phyloP scores from a whole-genome alignment of 768 basidiomycete species.

The Pleurotus citrinopileatus region DNA sequence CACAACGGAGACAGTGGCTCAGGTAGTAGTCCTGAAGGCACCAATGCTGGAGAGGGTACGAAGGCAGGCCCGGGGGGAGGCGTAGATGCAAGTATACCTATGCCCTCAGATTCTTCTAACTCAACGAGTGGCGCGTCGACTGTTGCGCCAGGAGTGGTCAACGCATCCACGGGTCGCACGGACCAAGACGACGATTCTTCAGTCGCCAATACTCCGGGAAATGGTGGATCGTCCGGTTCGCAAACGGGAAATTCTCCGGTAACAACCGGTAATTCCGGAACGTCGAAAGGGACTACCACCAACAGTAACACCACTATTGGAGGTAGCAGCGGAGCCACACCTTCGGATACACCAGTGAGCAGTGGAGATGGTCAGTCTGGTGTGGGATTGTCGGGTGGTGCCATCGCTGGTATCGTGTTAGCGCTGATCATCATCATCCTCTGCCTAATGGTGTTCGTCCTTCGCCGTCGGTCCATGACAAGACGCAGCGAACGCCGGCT shows the following conservation, averaged over 20 bases:
- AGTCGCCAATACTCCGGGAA: not conserved
- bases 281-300: conserved; percentile 2
- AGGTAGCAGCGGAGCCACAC: conserved; percentile 12
- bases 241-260: not conserved
- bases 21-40: not conserved
- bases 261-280: not conserved
- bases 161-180: not conserved
- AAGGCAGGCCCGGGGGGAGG: not conserved
- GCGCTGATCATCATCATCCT: conserved; percentile 26
- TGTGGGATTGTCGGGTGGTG: conserved; percentile 37
- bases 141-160: not conserved
- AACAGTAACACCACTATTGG: conserved; percentile 1
- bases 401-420: conserved; percentile 44
- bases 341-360: conserved; percentile 12
- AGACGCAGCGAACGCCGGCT: conserved; percentile 40
- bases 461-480: conserved; percentile 43
- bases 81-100: not conserved
- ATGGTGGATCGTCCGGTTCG: not conserved
- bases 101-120: not conserved
- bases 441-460: conserved; percentile 33
- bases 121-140: conserved; percentile 9
- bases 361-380: conserved; percentile 12
- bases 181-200: not conserved
- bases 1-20: not conserved
- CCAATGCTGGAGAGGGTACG: not conserved